These are phyloP conservation scores for Rhodotorula diobovata DNA, from an alignment of 768 basidiomycete genomes.

Conservation along the genomic window DNA sequence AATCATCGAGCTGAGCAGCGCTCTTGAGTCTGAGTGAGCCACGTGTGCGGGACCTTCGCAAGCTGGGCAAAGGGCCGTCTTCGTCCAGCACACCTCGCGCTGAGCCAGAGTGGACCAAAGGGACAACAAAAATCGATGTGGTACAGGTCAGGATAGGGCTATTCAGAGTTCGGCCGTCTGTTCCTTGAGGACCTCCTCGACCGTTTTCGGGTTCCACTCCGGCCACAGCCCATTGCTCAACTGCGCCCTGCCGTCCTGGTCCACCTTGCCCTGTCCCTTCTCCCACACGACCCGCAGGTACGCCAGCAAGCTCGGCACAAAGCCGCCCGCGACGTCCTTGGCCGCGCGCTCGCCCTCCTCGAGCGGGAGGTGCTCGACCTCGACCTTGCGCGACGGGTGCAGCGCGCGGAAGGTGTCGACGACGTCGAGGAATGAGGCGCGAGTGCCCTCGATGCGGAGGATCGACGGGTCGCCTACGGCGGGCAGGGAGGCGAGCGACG, in stretches of 20 bases:
- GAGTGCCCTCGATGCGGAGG: slow-evolving; percentile 3
- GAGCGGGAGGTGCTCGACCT: neutral
- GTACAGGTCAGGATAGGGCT: too few species aligned
- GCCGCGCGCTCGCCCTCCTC: neutral
- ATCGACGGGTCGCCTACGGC: neutral
- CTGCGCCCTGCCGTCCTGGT: neutral
- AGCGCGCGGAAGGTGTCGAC: neutral
- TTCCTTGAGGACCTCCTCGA: slow-evolving; percentile 1
- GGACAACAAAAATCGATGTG: too few species aligned
- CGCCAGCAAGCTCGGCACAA: neutral
- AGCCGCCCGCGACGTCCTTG: neutral
- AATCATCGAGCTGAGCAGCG: too few species aligned
- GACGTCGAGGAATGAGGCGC: neutral
- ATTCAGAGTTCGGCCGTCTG: neutral
- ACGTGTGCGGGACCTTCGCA: too few species aligned
- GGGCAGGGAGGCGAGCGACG: neutral
- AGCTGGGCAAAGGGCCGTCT: too few species aligned
- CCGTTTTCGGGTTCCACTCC: slow-evolving; percentile 1
- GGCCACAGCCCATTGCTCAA: neutral
- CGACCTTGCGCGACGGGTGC: neutral
- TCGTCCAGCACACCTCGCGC: too few species aligned
- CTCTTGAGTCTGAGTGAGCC: too few species aligned
- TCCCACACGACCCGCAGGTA: neutral
- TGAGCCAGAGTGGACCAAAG: too few species aligned
- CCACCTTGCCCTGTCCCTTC: neutral